Evolutionary conservation across 1,139 yeast species (phyloP), one percentile per base, ranked within the genome.

Genomic region (Sugiyamaella paludigena): DNA sequence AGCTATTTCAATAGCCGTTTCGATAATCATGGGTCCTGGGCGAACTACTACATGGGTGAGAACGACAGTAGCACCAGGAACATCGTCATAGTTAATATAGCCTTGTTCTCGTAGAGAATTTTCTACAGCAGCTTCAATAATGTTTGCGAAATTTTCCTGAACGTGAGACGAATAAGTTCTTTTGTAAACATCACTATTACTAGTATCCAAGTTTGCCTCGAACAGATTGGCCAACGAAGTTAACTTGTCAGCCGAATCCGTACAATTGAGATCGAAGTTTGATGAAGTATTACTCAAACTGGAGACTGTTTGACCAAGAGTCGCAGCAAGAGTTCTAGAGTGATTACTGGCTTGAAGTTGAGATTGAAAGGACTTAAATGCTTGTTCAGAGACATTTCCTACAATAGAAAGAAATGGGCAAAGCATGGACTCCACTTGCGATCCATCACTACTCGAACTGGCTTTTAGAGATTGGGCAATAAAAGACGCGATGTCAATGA

Each of bases 331-430:
- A 5, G 45, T 36, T 48, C 41, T 26, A 11, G 35, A 11, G 9
- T 32, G 10, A 12, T 39, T 36, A 36, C 27, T 31, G 9, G 46
- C 16, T n/a, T 29, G 26, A 10, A 47, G 26, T 9, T 12, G 13
- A 12, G 27, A 26, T 7, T 33, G 24, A 6, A 47, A 31, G 2
- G 36, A 29, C 5, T 39, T 32, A 19, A 42, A 16, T 13, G 46
- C 43, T 24, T 34, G 19, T 38, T 40, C 31, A 11, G 48, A 34
- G 28, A 45, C 26, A 16, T 39, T 11, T 15, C 43, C 43, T 24
- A 41, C 40, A 13, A 28, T 37, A 24, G 47, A 32, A 26, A 43
- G 15, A 34, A 48, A 41, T 7, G 48, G 48, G 27, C 48, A 45
- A n/a, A 43, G 41, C 50, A 40, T 33, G 9, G 44, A 16, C 11